Evolutionary conservation across 192 early-diverging fungal species (phyloP).

Genomic region (Coemansia sp.): DNA sequence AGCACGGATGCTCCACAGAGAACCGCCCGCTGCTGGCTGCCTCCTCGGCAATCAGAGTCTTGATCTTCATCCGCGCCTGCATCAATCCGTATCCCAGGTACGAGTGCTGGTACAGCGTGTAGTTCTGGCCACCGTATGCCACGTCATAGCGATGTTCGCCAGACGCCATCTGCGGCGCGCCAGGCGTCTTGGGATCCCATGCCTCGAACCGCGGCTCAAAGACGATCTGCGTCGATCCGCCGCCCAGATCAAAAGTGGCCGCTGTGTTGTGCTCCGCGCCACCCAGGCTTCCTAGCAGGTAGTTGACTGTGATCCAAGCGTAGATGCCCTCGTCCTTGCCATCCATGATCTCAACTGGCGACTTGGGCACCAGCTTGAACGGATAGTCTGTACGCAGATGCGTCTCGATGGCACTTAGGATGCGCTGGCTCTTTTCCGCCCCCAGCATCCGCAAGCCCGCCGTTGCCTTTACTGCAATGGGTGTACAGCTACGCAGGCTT

Average conservation of each 20-base stretch:
- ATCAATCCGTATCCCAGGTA: slow-evolving; percentile 92
- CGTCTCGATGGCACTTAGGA: slow-evolving; percentile 69
- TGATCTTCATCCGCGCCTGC: slow-evolving; percentile 78
- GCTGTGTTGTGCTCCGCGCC: slow-evolving; percentile 63
- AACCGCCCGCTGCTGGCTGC: slow-evolving; percentile 35
- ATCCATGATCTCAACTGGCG: slow-evolving; percentile 89
- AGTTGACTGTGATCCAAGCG: slow-evolving; percentile 98
- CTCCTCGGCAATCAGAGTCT: slow-evolving; percentile 48
- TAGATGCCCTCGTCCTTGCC: slow-evolving; percentile 98
- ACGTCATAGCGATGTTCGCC: slow-evolving; percentile 79
- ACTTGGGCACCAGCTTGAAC: slow-evolving; percentile 70
- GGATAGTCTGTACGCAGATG: slow-evolving; percentile 74
- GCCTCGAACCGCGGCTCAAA: slow-evolving; percentile 79
- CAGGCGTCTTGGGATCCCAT: slow-evolving; percentile 22
- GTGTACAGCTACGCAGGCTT: slow-evolving; percentile 75
- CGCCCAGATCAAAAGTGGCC: slow-evolving; percentile 94
- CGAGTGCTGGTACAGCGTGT: slow-evolving; percentile 92
- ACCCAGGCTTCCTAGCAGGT: slow-evolving; percentile 71
- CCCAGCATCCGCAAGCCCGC: slow-evolving; percentile 88
- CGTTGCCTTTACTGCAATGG: slow-evolving; percentile 93
- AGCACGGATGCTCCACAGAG: slow-evolving; percentile 63
- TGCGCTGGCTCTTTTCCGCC: slow-evolving; percentile 64
- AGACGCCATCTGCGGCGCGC: slow-evolving; percentile 39
- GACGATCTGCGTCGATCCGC: slow-evolving; percentile 96
- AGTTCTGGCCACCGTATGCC: slow-evolving; percentile 67